Evolutionary conservation across 2,329 filamentous ascomycete genomes (phyloP), one percentile per base, ranked within the genome.

Genomic region (Ophiognomonia clavigignenti-juglandacearum): DNA sequence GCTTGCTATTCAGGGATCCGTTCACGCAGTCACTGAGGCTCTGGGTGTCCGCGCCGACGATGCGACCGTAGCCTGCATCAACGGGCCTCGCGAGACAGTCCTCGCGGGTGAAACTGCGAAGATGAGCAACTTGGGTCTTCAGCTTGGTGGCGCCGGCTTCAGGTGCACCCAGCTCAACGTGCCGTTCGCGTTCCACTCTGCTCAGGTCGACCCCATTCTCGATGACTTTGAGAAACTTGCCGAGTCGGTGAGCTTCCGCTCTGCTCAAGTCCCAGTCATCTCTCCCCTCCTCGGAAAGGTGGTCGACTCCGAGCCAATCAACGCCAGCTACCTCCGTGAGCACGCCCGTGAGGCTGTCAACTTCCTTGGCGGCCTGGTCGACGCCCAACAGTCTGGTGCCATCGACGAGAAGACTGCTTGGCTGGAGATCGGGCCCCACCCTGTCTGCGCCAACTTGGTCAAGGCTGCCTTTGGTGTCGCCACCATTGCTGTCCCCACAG

Each of bases 371-470:
- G 84, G 80, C 7, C 66, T 90, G 1, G 66, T 77, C 13, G 71
- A 71, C 32, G 82, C 80, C 7, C 74, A 80, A 57, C 69, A 77
- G 41, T 68, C 73, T n/a, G 76, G 75, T 51, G 63, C 75, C 14
- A 78, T 86, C 39, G 74, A 83, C 52, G 78, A 82, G 53, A 80
- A 82, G 65, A 85, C 83, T 6, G 73, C 82, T 24, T 88, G 80
- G 78, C 68, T 90, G 47, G 86, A 90, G 61, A 68, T 89, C 53
- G 86, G 86, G n/a, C 84, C 85, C 31, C 82, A 88, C 57, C 83
- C 85, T 0, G 77, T 88, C 13, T 85, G 80, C 63, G 74, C 75
- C 37, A 77, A 77, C 50, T 82, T 89, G 74, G 75, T 88, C 54
- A 85, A 83, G 68, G 75, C 78, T 14, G 80, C 77, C 4, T 73